Evolutionary conservation across 768 basidiomycete genomes (phyloP).

Genomic region (Rhodotorula toruloides): DNA sequence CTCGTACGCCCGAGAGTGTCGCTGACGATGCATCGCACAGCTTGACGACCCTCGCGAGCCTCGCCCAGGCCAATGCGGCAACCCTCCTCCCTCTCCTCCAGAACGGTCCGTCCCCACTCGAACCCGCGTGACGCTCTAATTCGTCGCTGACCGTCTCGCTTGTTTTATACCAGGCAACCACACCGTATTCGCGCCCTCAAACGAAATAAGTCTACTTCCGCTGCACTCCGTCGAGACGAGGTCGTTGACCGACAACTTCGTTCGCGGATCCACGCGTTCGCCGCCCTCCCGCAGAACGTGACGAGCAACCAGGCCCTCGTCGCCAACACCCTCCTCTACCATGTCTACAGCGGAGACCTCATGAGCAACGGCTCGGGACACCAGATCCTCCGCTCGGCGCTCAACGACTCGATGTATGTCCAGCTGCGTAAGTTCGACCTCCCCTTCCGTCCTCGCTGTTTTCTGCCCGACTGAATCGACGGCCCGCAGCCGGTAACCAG

Average conservation of each 20-base stretch:
- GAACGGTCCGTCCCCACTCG: background rate
- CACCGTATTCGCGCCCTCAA: slow-evolving; percentile 45
- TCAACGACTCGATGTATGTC: slow-evolving; percentile 40
- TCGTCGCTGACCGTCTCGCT: background rate
- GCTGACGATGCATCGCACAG: slow-evolving; percentile 36
- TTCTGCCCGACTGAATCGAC: too few species aligned
- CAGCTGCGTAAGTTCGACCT: slow-evolving; percentile 8
- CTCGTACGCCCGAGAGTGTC: background rate
- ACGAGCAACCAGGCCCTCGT: slow-evolving; percentile 11
- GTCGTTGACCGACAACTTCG: slow-evolving; percentile 43
- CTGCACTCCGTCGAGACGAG: background rate
- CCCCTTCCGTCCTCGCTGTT: background rate
- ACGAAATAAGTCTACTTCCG: slow-evolving; percentile 40
- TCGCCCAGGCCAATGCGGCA: slow-evolving; percentile 12
- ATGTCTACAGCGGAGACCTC: too few species aligned
- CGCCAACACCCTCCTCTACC: slow-evolving; percentile 25
- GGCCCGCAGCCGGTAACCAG: slow-evolving; percentile 6
- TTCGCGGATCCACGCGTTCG: slow-evolving; percentile 12
- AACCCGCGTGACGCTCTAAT: too few species aligned
- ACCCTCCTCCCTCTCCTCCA: slow-evolving; percentile 10
- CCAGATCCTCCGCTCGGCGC: slow-evolving; percentile 45
- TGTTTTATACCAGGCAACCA: slow-evolving; percentile 10
- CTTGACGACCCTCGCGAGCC: slow-evolving; percentile 25
- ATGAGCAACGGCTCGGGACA: slow-evolving; percentile 38
- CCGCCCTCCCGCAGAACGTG: background rate